Evolutionary conservation across 1,284 basidiomycete species (phyloP), one percentile per base, ranked within the genome.

Genomic region (Melampsora occidentalis): DNA sequence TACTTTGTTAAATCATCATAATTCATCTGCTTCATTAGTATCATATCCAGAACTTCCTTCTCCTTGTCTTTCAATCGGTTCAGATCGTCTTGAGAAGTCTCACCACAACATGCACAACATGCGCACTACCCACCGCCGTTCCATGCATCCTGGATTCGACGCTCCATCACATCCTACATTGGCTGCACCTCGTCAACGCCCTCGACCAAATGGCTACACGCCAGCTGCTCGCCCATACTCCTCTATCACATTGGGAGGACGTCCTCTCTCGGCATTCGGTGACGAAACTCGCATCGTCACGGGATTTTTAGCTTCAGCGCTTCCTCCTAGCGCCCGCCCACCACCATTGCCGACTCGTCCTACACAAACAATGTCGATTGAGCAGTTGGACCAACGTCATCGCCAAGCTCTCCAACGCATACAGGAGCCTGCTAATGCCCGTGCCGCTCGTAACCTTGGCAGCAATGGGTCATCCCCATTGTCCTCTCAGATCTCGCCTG

Each of bases 361-460:
- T 22, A 39, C 46, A 20, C 49, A 64, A 6, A 66, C 65, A 20
- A 75, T 75, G 72, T 49, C 72, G 31, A 75, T 75, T 39, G 51
- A 22, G 2, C 49, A 75, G 48, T 51, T 75, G 18, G 72, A 66
- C 10, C 12, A 61, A 16, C 63, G 72, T 6, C 72, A 75, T 53
- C 65, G 66, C 18, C 63, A 39, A 9, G 64, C 64, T 9, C 46
- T 75, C 20, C 72, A 75, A 49, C 65, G 59, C 14, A 22, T 75
- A 0, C 72, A 75, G n/a, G 28, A 63, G 35, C 49, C 51, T 59
- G 42, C n/a, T 28, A 66, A 64, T 64, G 46, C 35, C 1, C 46
- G 31, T n/a, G 63, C 25, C 4, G 53, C 46, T 33, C 53, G 53
- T 57, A 10, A 57, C 12, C 7, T 14, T 42, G 42, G 3, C 12